These are phyloP conservation scores for Berberis thunbergii DNA, from an alignment of 164 flowering plant species.

Conservation along the genomic window DNA sequence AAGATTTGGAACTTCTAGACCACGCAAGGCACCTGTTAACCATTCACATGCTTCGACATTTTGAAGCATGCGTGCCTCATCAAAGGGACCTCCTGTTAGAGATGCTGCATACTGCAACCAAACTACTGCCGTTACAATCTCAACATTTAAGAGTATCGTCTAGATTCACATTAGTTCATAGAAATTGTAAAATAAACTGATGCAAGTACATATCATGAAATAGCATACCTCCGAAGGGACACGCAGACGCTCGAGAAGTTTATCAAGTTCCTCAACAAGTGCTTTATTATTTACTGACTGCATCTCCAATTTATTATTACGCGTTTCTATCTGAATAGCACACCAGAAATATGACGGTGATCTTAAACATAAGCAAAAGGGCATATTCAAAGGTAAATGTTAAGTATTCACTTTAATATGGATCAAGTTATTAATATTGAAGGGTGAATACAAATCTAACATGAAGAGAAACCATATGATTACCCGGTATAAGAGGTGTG, in stretches of 20 bases:
- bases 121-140: conserved; percentile 7
- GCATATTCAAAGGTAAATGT: too few species aligned
- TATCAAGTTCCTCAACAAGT: conserved; percentile 88
- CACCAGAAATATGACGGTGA: background rate
- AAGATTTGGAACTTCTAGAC: conserved; percentile 69
- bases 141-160: background rate
- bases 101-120: conserved; percentile 73
- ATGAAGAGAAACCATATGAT: too few species aligned
- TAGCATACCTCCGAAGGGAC: conserved; percentile 83
- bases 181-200: background rate
- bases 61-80: conserved; percentile 86
- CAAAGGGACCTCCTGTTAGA: conserved; percentile 87
- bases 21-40: conserved; percentile 68
- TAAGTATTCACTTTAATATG: too few species aligned
- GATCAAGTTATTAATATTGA: too few species aligned
- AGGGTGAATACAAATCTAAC: too few species aligned
- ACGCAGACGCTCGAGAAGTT: conserved; percentile 73
- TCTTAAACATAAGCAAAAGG: background rate
- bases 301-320: conserved; percentile 96
- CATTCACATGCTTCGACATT: conserved; percentile 97
- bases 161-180: background rate
- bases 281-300: conserved; percentile 91
- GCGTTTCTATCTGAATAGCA: conserved; percentile 79
- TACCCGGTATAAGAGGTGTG: too few species aligned
- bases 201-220: conserved; percentile 1